A percentile compares a stretch with the other conserved stretches of the same genome.
These are phyloP conservation scores for Candida fluviatilis DNA, from an alignment of 805 yeast species.

Conservation along the genomic window DNA sequence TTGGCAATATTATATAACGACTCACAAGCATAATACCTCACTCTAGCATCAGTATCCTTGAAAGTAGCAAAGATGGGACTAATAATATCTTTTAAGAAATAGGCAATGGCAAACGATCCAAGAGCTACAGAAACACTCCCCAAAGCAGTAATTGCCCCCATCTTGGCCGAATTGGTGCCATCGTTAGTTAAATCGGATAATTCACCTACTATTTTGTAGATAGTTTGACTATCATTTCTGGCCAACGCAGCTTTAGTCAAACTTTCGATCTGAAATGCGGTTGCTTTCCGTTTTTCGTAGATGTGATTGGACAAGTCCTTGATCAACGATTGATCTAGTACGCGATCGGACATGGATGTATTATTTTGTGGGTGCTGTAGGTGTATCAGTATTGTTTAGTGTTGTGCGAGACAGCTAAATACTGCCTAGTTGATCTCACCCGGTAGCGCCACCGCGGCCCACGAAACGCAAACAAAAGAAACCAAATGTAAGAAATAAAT, in stretches of 20 bases:
- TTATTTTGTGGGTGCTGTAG: constrained; percentile 7
- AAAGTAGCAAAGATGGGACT: constrained; percentile 94
- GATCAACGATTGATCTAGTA: constrained; percentile 32
- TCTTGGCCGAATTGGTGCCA: constrained; percentile 70
- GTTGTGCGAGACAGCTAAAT: constrained; percentile 6
- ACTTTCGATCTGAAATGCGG: constrained; percentile 66
- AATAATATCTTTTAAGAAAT: constrained; percentile 76
- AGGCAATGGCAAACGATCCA: constrained; percentile 79
- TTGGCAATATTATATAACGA: constrained; percentile 93
- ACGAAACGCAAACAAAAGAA: too few relatives aligned
- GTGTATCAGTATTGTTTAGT: constrained; percentile 7
- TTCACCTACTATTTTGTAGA: constrained; percentile 65
- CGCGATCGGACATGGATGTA: constrained; percentile 18
- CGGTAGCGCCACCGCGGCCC: too few relatives aligned
- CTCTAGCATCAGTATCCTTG: constrained; percentile 96
- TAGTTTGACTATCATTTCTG: constrained; percentile 55
- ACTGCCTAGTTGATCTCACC: too few relatives aligned
- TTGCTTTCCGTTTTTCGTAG: constrained; percentile 44
- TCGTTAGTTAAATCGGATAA: constrained; percentile 71
- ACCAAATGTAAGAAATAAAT: too few relatives aligned
- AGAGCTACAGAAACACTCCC: constrained; percentile 95
- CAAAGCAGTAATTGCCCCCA: constrained; percentile 92
- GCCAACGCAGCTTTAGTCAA: constrained; percentile 66
- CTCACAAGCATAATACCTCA: constrained; percentile 95
- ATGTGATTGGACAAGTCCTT: constrained; percentile 44